Evolutionary conservation across 2,329 filamentous ascomycete species (phyloP), one percentile per base, ranked within the genome.

Genomic region (Ophiostoma sp.): DNA sequence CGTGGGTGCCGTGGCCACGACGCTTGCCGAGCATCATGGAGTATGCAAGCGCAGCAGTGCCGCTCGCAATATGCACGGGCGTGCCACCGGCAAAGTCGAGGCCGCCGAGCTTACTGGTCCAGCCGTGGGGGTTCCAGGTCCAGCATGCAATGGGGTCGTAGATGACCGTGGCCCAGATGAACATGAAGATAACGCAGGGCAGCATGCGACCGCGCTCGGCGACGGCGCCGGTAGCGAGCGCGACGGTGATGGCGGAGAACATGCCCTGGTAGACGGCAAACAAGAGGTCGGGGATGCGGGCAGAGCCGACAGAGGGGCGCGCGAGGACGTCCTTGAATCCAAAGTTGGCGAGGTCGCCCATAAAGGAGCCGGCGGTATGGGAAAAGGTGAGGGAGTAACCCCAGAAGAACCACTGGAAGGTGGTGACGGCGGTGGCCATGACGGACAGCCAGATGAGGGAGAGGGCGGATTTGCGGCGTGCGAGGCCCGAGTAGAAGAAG

Each of bases 331-430:
- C 85, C 79, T 84, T 90, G 74, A 96, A 85, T 42, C 91, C 93
- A 74, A 96, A 89, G 83, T 96, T 93, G 73, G 85, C 82, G 64
- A 96, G 83, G 73, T 93, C 85, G 62, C 92, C 92, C 70, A 96
- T 89, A 81, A 87, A 96, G 72, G 83, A 83, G 73, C 89, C 90
- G 69, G 91, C 91, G 38, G 86, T 86, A 78, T 93, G 91, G 6
- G 90, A 93, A 79, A 96, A 96, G 71, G 91, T 85, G 66, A 96
- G 81, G 11, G 90, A 94, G 78, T 94, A 96, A 64, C 92, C 92
- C 92, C 92, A 96, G 82, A 96, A 94, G 82, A 96, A 96, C 92
- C 93, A 97, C 76, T 96, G 92, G 79, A 96, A 96, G 66, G 87
- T 89, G 70, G 93, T 87, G 72, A 96, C 87, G 12, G 87, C 90